Percentiles rank a stretch among this genome's conserved stretches.
Conservation (phyloP, 2,329 filamentous ascomycete genomes). For the Cylindrodendrum hubeiense region DNA sequence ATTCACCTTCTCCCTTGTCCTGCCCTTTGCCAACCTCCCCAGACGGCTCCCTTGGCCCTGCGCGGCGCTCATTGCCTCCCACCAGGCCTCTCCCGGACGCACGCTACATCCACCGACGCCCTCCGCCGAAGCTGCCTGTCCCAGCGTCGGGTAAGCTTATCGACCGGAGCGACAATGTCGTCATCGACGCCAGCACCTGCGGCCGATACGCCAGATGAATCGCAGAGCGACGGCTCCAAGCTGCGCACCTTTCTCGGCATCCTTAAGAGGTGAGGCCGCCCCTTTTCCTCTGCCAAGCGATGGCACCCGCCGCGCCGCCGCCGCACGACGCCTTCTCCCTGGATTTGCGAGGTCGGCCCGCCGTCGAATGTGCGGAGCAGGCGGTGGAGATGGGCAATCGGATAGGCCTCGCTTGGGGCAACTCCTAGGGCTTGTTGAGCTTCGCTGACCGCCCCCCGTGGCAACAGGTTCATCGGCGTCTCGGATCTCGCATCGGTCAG, state of each 20-base stretch:
- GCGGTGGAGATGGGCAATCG: slow-evolving; percentile 24
- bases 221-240: slow-evolving; percentile 85
- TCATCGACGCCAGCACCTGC: slow-evolving; percentile 50
- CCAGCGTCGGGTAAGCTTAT: slow-evolving; percentile 18
- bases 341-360: slow-evolving; percentile 32
- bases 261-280: slow-evolving; percentile 79
- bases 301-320: slow-evolving; percentile 28
- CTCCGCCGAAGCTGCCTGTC: slow-evolving; percentile 6
- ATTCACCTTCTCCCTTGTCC: slow-evolving; percentile 8
- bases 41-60: slow-evolving; percentile 7
- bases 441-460: slow-evolving; percentile 44
- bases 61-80: slow-evolving; percentile 17
- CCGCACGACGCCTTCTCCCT: background rate
- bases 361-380: slow-evolving; percentile 27
- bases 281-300: slow-evolving; percentile 25
- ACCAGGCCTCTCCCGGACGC: background rate
- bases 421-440: slow-evolving; percentile 16
- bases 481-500: slow-evolving; percentile 94
- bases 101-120: background rate
- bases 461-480: slow-evolving; percentile 89
- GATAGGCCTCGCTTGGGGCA: slow-evolving; percentile 13
- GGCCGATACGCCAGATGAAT: slow-evolving; percentile 55
- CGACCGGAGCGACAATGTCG: slow-evolving; percentile 49
- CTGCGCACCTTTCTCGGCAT: slow-evolving; percentile 90
- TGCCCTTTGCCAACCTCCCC: background rate